Conservation (phyloP, 352 stramenopile genomes). For the Bremia lactucae region DNA sequence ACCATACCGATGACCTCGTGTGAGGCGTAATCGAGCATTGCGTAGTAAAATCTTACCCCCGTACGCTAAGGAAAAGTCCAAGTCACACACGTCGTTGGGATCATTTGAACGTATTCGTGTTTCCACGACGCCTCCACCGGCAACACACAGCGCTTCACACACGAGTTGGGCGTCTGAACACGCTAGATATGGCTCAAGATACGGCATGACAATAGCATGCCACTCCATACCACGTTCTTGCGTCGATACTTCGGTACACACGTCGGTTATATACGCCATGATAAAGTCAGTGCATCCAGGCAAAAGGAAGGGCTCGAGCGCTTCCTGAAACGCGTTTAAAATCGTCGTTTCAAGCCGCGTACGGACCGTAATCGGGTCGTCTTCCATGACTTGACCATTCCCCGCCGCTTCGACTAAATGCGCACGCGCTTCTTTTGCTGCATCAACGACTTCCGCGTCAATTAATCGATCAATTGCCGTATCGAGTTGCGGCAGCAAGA, state of each 20-base stretch:
- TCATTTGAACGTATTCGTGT: constrained; percentile 46
- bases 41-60: constrained; percentile 92
- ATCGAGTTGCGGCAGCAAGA: constrained; percentile 88
- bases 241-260: constrained; percentile 52
- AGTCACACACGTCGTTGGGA: constrained; percentile 58
- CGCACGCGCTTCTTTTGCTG: constrained; percentile 43
- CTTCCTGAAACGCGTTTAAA: constrained; percentile 30
- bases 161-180: constrained; percentile 37
- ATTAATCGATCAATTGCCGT: constrained; percentile 87
- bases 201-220: constrained; percentile 36
- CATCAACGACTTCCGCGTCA: constrained; percentile 85
- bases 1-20: constrained; percentile 91
- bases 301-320: constrained; percentile 36
- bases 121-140: constrained; percentile 38
- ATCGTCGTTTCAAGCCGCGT: constrained; percentile 39
- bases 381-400: constrained; percentile 35
- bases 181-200: constrained; percentile 48
- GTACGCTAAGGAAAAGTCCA: constrained; percentile 68
- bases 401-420: constrained; percentile 50
- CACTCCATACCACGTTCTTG: constrained; percentile 48
- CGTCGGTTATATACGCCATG: constrained; percentile 47
- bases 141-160: constrained; percentile 37
- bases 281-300: constrained; percentile 39
- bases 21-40: constrained; percentile 92
- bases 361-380: constrained; percentile 47